Percentiles rank a stretch among this genome's conserved stretches.
Conservation (phyloP, 495 filamentous ascomycete species). For the Aspergillus homomorphus region DNA sequence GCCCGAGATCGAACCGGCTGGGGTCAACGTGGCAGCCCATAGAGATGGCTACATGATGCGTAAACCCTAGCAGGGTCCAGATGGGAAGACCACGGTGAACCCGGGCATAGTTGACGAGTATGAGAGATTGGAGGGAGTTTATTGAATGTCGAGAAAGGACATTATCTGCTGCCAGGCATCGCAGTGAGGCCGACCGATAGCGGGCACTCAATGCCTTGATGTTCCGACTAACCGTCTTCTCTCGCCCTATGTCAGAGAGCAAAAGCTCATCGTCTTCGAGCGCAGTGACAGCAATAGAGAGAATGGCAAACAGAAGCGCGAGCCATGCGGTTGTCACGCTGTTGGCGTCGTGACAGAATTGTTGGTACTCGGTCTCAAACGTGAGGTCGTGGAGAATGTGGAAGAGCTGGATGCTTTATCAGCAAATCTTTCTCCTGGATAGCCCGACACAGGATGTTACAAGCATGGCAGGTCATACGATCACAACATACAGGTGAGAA, state of each 20-base stretch:
- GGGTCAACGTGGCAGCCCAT: conserved; percentile 50
- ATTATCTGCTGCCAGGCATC: conserved; percentile 42
- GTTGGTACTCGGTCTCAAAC: conserved; percentile 46
- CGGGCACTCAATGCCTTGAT: conserved; percentile 39
- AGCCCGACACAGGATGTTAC: background rate
- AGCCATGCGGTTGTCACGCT: conserved; percentile 43
- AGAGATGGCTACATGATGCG: conserved; percentile 46
- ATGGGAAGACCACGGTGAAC: conserved; percentile 39
- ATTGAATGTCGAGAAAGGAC: conserved; percentile 45
- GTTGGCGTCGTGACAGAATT: conserved; percentile 41
- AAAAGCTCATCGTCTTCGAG: conserved; percentile 44
- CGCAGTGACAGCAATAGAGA: conserved; percentile 43
- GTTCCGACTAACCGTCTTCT: conserved; percentile 40
- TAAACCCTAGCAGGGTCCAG: conserved; percentile 44
- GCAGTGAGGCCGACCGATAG: conserved; percentile 44
- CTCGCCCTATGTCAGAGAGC: conserved; percentile 40
- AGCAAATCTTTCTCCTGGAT: background rate
- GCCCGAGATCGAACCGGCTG: conserved; percentile 37
- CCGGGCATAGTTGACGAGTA: conserved; percentile 45
- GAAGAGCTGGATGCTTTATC: conserved; percentile 25
- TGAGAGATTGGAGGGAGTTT: conserved; percentile 45
- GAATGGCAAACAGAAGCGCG: conserved; percentile 43
- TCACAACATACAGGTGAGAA: conserved; percentile 36
- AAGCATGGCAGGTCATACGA: background rate
- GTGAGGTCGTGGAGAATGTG: conserved; percentile 49